Conservation (phyloP, 2,329 filamentous ascomycete genomes). For the Scopulariopsis brevicaulis region DNA sequence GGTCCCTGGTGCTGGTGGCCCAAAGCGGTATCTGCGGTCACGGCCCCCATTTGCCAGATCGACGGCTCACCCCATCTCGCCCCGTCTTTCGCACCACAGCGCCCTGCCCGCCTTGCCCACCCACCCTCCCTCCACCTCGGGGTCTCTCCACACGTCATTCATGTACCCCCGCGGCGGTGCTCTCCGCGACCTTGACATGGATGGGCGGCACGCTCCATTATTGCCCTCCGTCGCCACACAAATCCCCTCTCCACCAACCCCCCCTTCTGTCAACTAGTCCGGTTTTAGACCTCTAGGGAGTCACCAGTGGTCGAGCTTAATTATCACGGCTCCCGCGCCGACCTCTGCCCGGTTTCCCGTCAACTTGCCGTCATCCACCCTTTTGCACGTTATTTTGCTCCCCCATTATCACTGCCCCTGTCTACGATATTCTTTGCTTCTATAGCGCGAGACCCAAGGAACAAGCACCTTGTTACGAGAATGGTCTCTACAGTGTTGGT, state of each 20-base stretch:
- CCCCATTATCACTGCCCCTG: not conserved
- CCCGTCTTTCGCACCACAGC: not conserved
- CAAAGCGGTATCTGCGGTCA: not conserved
- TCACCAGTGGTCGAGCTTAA: conserved; percentile 2
- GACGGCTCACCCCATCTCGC: not conserved
- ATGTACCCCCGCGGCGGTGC: not conserved
- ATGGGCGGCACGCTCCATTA: not conserved
- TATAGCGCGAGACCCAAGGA: not conserved
- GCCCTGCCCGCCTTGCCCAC: not conserved
- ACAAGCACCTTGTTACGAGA: not conserved
- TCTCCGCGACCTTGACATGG: not conserved
- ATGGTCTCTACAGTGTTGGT: conserved; percentile 2
- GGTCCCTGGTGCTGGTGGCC: not conserved
- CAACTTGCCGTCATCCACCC: not conserved
- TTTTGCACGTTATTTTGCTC: not conserved
- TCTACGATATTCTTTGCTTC: not conserved
- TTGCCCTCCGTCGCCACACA: not conserved
- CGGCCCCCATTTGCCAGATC: not conserved
- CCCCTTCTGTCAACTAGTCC: not conserved
- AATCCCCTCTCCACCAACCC: not conserved
- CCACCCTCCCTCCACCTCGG: not conserved
- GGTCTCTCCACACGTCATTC: not conserved
- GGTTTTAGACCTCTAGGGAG: not conserved
- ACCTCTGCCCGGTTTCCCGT: not conserved
- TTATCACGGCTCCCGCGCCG: not conserved